phyloP scores from a whole-genome alignment of 208 protist species.

The Wallacemonas rigidus region DNA sequence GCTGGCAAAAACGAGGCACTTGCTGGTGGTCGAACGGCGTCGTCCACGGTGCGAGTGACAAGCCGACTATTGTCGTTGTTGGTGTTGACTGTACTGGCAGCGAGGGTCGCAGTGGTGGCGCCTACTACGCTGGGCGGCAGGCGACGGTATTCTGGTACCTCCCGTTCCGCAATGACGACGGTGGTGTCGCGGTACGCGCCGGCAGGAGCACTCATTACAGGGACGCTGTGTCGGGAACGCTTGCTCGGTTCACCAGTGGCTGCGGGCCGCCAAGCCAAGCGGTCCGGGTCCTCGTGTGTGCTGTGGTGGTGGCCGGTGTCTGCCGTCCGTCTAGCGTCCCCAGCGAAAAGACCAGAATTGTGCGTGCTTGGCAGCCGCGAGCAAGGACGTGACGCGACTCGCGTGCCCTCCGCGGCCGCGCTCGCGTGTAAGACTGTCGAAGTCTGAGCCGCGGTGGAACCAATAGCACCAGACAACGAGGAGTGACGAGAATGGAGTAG shows the following conservation, averaged over 20 bases:
- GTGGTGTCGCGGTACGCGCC: background rate
- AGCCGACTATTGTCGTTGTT: constrained; percentile 6
- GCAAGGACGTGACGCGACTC: constrained; percentile 13
- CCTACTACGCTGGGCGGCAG: background rate
- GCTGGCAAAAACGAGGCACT: no score
- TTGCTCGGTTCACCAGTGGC: background rate
- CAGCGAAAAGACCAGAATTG: background rate
- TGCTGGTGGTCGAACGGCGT: no score
- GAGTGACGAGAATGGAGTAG: constrained; percentile 53
- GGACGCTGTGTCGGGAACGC: constrained; percentile 12
- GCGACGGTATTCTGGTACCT: constrained; percentile 39
- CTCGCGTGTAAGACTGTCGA: constrained; percentile 19
- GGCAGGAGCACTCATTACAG: constrained; percentile 28
- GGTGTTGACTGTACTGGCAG: no score
- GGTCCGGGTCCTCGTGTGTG: constrained; percentile 26
- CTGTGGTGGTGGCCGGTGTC: constrained; percentile 13
- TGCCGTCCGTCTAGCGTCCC: background rate
- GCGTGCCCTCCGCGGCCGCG: background rate
- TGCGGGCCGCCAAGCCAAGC: constrained; percentile 14
- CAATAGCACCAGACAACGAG: background rate
- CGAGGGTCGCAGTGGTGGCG: background rate
- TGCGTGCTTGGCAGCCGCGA: constrained; percentile 17
- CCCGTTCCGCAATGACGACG: constrained; percentile 21
- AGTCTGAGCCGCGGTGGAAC: background rate
- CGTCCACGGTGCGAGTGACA: no score